phyloP scores from a whole-genome alignment of 1,139 yeast species.

The Candida sanyaensis region DNA sequence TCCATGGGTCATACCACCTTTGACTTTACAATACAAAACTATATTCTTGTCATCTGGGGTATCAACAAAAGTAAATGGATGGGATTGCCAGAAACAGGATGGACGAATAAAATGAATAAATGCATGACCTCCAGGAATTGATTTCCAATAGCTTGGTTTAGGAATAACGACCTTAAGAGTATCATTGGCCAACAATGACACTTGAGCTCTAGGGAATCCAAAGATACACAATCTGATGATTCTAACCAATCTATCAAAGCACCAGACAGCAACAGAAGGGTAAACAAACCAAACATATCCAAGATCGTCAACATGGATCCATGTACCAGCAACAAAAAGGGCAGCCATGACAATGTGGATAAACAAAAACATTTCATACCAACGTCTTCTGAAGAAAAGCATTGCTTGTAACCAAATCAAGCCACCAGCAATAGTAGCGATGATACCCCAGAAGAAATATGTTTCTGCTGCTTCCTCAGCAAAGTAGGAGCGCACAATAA shows the following conservation, averaged over 20 bases:
- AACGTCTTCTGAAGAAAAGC: slow-evolving; percentile 38
- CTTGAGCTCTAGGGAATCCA: slow-evolving; percentile 41
- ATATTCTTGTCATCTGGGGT: slow-evolving; percentile 23
- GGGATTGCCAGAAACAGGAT: slow-evolving; percentile 45
- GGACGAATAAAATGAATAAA: slow-evolving; percentile 46
- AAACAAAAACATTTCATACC: slow-evolving; percentile 46
- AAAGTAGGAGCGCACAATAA: slow-evolving; percentile 19
- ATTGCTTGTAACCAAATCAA: slow-evolving; percentile 40
- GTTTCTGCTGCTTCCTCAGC: slow-evolving; percentile 16
- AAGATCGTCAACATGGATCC: slow-evolving; percentile 40
- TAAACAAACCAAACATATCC: slow-evolving; percentile 44
- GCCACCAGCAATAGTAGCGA: slow-evolving; percentile 35
- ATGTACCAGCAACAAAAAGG: slow-evolving; percentile 43
- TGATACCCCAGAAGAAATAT: slow-evolving; percentile 31
- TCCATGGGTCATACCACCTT: slow-evolving; percentile 40
- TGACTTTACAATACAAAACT: slow-evolving; percentile 32
- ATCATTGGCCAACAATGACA: slow-evolving; percentile 36
- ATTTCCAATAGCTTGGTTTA: slow-evolving; percentile 41
- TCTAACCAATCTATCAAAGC: slow-evolving; percentile 41
- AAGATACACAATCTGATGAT: slow-evolving; percentile 31
- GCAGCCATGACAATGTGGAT: slow-evolving; percentile 44
- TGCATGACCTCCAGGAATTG: slow-evolving; percentile 54
- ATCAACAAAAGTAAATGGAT: slow-evolving; percentile 41
- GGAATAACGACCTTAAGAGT: slow-evolving; percentile 44
- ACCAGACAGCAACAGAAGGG: slow-evolving; percentile 46